Evolutionary conservation across 1,284 basidiomycete genomes (phyloP).

Genomic region (Farysia itapuensis): DNA sequence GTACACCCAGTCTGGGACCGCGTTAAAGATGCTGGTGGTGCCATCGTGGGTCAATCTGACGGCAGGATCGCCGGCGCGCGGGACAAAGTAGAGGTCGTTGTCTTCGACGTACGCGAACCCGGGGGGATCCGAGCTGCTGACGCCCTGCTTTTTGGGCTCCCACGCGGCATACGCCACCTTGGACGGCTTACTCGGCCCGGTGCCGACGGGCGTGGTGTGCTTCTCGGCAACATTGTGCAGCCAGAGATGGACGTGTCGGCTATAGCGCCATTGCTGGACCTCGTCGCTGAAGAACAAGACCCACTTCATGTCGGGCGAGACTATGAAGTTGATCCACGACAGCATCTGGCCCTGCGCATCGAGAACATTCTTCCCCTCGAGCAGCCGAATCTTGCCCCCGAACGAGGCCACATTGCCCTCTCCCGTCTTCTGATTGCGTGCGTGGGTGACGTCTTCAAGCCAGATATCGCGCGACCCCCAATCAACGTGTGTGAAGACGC

Average conservation of each 20-base stretch:
- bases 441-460: constrained; percentile 51
- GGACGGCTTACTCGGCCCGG: constrained; percentile 6
- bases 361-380: constrained; percentile 40
- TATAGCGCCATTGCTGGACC: constrained; percentile 83
- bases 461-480: constrained; percentile 36
- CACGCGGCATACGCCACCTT: constrained; percentile 28
- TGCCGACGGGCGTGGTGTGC: constrained; percentile 67
- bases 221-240: constrained; percentile 70
- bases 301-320: constrained; percentile 42
- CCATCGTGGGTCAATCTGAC: constrained; percentile 81
- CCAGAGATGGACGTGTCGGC: constrained; percentile 84
- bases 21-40: constrained; percentile 82
- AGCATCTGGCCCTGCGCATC: constrained; percentile 29
- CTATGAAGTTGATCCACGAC: constrained; percentile 33
- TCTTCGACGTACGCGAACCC: constrained; percentile 39
- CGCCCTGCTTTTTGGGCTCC: constrained; percentile 11
- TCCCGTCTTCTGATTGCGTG: constrained; percentile 31
- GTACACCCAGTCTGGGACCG: constrained; percentile 79
- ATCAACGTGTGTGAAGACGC: constrained; percentile 49
- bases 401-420: constrained; percentile 37
- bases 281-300: constrained; percentile 42
- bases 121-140: constrained; percentile 5
- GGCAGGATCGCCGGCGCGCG: constrained; percentile 58
- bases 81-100: constrained; percentile 44
- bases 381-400: constrained; percentile 38